Percentiles rank a stretch among this genome's conserved stretches.
phyloP scores from a whole-genome alignment of 768 basidiomycete genomes.

The Termitomyces sp. region DNA sequence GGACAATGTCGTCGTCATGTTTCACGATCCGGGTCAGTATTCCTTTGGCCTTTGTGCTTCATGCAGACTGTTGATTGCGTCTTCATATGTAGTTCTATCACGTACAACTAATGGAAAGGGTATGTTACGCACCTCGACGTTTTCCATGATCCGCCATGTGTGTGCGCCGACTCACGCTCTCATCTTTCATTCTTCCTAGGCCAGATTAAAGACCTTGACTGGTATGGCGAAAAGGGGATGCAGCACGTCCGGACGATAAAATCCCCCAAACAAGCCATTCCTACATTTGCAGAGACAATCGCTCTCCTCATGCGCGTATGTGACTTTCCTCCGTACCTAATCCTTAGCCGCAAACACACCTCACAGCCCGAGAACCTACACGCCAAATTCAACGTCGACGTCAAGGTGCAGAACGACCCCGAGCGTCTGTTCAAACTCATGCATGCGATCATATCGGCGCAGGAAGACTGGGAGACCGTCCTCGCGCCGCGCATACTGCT shows the following conservation, averaged over 20 bases:
- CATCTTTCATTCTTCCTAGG: constrained; percentile 29
- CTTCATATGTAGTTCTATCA: constrained; percentile 47
- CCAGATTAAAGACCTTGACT: constrained; percentile 63
- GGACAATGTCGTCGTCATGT: constrained; percentile 89
- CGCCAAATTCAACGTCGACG: constrained; percentile 83
- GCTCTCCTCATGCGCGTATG: constrained; percentile 36
- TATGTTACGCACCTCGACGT: constrained; percentile 15
- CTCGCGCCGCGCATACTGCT: constrained; percentile 80
- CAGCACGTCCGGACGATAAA: constrained; percentile 77
- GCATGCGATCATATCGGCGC: constrained; percentile 56
- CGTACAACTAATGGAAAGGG: constrained; percentile 82
- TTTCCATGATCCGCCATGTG: neutral
- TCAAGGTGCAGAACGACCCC: constrained; percentile 92
- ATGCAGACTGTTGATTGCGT: neutral
- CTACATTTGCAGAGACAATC: constrained; percentile 85
- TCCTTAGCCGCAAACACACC: neutral
- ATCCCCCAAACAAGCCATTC: constrained; percentile 80
- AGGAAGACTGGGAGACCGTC: constrained; percentile 65
- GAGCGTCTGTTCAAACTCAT: constrained; percentile 79
- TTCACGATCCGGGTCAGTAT: constrained; percentile 79
- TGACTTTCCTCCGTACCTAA: neutral
- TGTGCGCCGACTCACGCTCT: neutral
- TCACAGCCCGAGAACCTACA: constrained; percentile 67
- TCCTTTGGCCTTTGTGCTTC: neutral
- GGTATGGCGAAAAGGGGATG: constrained; percentile 69